Evolutionary conservation across 2,329 filamentous ascomycete species (phyloP).

Genomic region (Verticillium zaregamsianum): DNA sequence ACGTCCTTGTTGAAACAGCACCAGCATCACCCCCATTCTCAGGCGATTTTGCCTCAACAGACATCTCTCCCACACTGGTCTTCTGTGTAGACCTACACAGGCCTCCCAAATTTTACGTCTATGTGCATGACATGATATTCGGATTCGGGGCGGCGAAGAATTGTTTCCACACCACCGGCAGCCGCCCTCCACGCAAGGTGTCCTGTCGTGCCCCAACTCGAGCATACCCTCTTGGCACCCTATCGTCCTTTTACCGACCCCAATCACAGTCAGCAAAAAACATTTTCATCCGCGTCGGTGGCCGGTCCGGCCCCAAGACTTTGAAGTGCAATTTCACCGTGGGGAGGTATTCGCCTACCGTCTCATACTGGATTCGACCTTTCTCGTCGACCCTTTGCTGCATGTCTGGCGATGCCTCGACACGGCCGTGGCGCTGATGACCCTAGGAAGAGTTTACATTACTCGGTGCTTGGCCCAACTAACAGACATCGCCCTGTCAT

Average conservation of each 20-base stretch:
- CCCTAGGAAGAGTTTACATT: neutral
- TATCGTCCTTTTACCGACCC: neutral
- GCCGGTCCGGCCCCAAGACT: too few species aligned
- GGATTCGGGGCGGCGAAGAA: neutral
- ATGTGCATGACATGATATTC: neutral
- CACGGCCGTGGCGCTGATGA: neutral
- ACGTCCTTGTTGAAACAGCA: neutral
- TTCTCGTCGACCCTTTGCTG: neutral
- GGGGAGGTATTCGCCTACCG: too few species aligned
- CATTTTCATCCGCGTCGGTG: neutral
- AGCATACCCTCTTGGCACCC: neutral
- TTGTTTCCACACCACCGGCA: neutral
- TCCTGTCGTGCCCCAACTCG: neutral
- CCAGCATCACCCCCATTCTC: neutral
- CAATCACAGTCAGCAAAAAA: neutral
- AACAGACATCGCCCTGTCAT: neutral
- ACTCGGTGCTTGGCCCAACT: neutral
- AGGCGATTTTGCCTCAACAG: neutral
- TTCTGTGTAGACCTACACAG: neutral
- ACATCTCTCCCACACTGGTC: neutral
- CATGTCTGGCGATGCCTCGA: too few species aligned
- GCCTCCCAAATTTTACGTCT: neutral
- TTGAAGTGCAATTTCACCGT: neutral
- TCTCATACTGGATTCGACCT: neutral
- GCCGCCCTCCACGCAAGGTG: neutral